phyloP scores from a whole-genome alignment of 2,329 filamentous ascomycete species.

The Fusarium abutilonis region DNA sequence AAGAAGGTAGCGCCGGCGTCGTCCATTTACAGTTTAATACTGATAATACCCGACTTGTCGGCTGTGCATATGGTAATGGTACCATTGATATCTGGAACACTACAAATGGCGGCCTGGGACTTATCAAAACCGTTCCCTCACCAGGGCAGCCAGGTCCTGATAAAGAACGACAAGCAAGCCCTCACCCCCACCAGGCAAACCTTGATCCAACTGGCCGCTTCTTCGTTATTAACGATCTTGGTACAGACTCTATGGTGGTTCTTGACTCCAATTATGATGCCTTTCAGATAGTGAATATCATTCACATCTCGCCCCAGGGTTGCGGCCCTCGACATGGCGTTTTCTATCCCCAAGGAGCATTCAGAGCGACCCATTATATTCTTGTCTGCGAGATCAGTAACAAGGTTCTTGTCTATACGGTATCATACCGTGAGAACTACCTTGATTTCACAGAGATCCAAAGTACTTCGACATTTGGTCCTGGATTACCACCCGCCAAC shows the following conservation, averaged over 20 bases:
- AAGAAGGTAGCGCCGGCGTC: slow-evolving; percentile 53
- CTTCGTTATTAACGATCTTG: slow-evolving; percentile 55
- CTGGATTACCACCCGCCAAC: slow-evolving; percentile 48
- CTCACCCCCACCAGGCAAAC: slow-evolving; percentile 52
- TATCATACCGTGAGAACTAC: slow-evolving; percentile 50
- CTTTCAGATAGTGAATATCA: slow-evolving; percentile 49
- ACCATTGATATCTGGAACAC: slow-evolving; percentile 59
- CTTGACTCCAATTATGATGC: slow-evolving; percentile 51
- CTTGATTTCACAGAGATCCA: slow-evolving; percentile 51
- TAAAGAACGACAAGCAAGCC: slow-evolving; percentile 1
- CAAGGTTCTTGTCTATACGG: slow-evolving; percentile 54
- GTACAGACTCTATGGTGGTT: slow-evolving; percentile 54
- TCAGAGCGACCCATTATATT: slow-evolving; percentile 56
- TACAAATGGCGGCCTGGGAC: slow-evolving; percentile 48
- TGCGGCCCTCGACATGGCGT: slow-evolving; percentile 62
- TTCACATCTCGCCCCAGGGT: slow-evolving; percentile 46
- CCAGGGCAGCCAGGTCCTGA: slow-evolving; percentile 30
- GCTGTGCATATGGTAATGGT: slow-evolving; percentile 54
- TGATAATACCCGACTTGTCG: slow-evolving; percentile 56
- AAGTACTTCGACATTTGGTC: slow-evolving; percentile 54
- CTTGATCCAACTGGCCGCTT: slow-evolving; percentile 56
- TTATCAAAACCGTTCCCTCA: slow-evolving; percentile 53
- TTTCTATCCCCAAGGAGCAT: slow-evolving; percentile 52
- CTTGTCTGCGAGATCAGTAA: slow-evolving; percentile 59
- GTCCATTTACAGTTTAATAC: slow-evolving; percentile 59